Conservation (phyloP, 192 early-diverging fungal genomes). For the Ambispora gerdemannii region DNA sequence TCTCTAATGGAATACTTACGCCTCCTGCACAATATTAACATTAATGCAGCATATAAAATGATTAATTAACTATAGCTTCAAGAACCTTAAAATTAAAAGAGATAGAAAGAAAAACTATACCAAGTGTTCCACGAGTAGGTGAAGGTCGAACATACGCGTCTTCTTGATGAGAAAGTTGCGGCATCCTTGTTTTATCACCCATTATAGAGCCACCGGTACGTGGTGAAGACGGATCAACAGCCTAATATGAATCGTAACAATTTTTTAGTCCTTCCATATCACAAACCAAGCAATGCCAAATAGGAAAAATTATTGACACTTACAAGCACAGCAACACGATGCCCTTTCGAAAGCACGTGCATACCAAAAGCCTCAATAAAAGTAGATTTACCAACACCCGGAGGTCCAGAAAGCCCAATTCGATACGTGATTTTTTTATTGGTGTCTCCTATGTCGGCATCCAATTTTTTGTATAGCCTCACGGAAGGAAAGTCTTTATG, state of each 20-base stretch:
- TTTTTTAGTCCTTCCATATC: no score
- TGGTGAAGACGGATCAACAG: slow-evolving; percentile 79
- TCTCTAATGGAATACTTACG: slow-evolving; percentile 9
- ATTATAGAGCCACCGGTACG: slow-evolving; percentile 80
- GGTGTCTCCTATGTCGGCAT: slow-evolving; percentile 24
- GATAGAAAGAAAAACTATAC: slow-evolving; percentile 37
- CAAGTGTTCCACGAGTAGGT: slow-evolving; percentile 70
- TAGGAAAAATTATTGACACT: neutral
- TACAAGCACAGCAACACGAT: slow-evolving; percentile 73
- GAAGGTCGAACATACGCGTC: slow-evolving; percentile 77
- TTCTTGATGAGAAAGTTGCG: slow-evolving; percentile 56
- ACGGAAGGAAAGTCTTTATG: no score
- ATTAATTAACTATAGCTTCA: neutral
- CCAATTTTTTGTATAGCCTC: slow-evolving; percentile 16
- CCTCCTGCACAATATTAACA: slow-evolving; percentile 38
- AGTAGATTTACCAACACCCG: slow-evolving; percentile 83
- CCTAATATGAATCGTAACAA: no score
- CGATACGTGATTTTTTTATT: slow-evolving; percentile 55
- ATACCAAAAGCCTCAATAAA: slow-evolving; percentile 85
- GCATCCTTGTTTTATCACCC: slow-evolving; percentile 86
- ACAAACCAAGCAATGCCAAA: neutral
- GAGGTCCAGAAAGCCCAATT: slow-evolving; percentile 75
- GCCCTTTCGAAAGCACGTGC: slow-evolving; percentile 62
- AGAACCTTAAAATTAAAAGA: neutral
- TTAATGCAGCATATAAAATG: neutral